Conservation (phyloP, 2,329 filamentous ascomycete species). For the Tolypocladium capitatum region DNA sequence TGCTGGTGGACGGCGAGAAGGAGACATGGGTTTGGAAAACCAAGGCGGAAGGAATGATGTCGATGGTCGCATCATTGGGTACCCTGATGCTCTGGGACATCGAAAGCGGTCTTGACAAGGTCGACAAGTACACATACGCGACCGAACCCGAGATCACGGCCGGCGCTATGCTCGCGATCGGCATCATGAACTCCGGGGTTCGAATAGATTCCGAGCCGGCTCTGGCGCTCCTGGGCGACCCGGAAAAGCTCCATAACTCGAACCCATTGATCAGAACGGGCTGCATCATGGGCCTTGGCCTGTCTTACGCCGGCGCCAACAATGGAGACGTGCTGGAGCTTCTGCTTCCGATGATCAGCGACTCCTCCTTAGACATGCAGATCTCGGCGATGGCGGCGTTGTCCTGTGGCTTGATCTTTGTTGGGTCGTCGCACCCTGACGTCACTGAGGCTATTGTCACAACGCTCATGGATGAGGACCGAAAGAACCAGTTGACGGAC, state of each 20-base stretch:
- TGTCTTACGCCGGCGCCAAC: constrained; percentile 90
- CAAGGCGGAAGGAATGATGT: constrained; percentile 95
- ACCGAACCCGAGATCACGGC: constrained; percentile 72
- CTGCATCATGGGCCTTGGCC: constrained; percentile 88
- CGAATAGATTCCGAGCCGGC: constrained; percentile 82
- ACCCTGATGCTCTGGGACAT: constrained; percentile 90
- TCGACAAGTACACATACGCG: constrained; percentile 86
- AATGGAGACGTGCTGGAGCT: constrained; percentile 77
- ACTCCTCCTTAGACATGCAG: constrained; percentile 81
- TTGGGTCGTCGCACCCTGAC: constrained; percentile 82
- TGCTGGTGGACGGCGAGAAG: constrained; percentile 82
- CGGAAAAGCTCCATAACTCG: constrained; percentile 66
- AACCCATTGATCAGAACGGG: constrained; percentile 67
- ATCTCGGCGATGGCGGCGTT: constrained; percentile 92
- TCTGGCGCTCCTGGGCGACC: constrained; percentile 69
- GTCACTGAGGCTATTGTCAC: constrained; percentile 86
- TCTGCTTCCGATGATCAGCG: constrained; percentile 75
- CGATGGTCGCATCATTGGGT: constrained; percentile 85
- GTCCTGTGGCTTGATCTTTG: constrained; percentile 78
- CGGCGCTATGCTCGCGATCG: constrained; percentile 82
- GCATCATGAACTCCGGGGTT: constrained; percentile 91
- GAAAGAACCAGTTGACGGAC: constrained; percentile 80
- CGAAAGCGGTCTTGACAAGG: constrained; percentile 80
- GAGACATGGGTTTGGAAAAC: constrained; percentile 98
- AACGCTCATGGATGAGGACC: constrained; percentile 86